phyloP scores from a whole-genome alignment of 75 land plant species.

The Pinus taeda region DNA sequence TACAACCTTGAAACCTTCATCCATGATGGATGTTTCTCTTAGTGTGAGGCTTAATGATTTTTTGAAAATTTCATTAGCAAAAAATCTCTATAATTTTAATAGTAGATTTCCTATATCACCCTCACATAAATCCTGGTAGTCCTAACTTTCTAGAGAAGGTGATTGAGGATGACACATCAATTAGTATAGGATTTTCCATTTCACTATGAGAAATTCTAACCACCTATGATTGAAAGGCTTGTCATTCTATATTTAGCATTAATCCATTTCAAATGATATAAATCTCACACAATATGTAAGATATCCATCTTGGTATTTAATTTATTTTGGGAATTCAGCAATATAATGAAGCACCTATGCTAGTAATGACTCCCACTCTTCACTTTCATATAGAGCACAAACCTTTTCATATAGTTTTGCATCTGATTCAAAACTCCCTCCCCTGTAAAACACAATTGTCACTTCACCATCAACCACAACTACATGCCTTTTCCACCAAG shows the following conservation, averaged over 20 bases:
- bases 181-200: slow-evolving; percentile 70
- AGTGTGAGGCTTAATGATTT: slow-evolving; percentile 84
- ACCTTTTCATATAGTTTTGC: slow-evolving; percentile 96
- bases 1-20: slow-evolving; percentile 88
- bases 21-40: slow-evolving; percentile 59
- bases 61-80: slow-evolving; percentile 82
- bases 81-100: slow-evolving; percentile 94
- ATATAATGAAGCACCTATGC: slow-evolving; percentile 86
- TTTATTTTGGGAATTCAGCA: slow-evolving; percentile 85
- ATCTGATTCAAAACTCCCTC: slow-evolving; percentile 78
- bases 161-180: slow-evolving; percentile 90
- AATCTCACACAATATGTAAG: slow-evolving; percentile 85
- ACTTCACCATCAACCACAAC: slow-evolving; percentile 97
- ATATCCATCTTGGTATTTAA: slow-evolving; percentile 78
- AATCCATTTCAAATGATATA: slow-evolving; percentile 71
- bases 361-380: slow-evolving; percentile 88
- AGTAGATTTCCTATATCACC: slow-evolving; percentile 85
- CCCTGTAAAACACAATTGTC: slow-evolving; percentile 63
- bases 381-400: slow-evolving; percentile 90
- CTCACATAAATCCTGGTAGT: slow-evolving; percentile 58
- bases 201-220: slow-evolving; percentile 78
- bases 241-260: slow-evolving; percentile 60
- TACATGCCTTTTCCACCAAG: slow-evolving; percentile 37
- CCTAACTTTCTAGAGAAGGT: slow-evolving; percentile 85
- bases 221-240: slow-evolving; percentile 80